Conservation (phyloP, 345 rosid genomes). For the Kandelia obovata region DNA sequence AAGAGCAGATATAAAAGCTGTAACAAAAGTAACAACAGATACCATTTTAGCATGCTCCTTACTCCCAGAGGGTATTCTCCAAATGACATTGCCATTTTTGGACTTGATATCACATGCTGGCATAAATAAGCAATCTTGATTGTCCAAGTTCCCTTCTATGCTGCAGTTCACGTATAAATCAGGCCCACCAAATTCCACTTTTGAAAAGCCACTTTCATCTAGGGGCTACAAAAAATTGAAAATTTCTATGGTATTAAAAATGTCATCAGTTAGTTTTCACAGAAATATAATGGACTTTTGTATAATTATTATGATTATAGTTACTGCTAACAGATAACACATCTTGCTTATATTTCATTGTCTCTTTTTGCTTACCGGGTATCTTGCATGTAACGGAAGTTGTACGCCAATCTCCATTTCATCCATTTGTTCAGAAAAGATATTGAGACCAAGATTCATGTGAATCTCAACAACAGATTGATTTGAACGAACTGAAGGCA, state of each 20-base stretch:
- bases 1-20: conserved; percentile 45
- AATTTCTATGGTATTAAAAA: not conserved
- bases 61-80: conserved; percentile 66
- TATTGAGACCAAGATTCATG: conserved; percentile 31
- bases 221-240: conserved; percentile 38
- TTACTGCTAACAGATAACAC: not conserved
- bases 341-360: not conserved
- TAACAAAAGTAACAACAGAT: conserved; percentile 47
- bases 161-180: conserved; percentile 50
- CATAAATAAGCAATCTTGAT: conserved; percentile 38
- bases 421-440: conserved; percentile 21
- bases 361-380: conserved; percentile 46
- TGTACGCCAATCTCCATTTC: conserved; percentile 44
- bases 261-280: not conserved
- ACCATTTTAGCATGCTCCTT: conserved; percentile 47
- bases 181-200: conserved; percentile 55
- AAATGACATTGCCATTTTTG: conserved; percentile 27
- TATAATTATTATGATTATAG: not conserved
- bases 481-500: conserved; percentile 70
- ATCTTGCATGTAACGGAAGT: conserved; percentile 82
- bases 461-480: conserved; percentile 77
- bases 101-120: conserved; percentile 23
- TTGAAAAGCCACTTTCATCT: conserved; percentile 59
- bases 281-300: too few relatives aligned
- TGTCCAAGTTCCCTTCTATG: conserved; percentile 16